Base-by-base conservation (phyloP, 768 basidiomycete genomes). In the Boletus pseudopeckii region DNA sequence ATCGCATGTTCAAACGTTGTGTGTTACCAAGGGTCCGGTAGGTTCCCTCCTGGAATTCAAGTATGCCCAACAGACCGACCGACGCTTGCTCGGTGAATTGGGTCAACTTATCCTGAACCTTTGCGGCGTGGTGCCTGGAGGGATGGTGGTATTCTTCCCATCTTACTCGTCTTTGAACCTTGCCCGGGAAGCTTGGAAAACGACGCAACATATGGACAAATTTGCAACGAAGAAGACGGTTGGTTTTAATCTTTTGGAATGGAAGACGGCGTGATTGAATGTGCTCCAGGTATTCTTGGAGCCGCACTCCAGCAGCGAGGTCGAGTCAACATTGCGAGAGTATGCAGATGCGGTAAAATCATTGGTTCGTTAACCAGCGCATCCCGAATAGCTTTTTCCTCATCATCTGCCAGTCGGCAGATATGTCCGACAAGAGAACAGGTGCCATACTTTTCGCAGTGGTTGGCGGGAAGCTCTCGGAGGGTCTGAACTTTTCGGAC, bases 401-500 rank as follows among this genome's bases (percentile, higher is more conserved):
- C 24, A 60, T 30, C 7, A 17, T 26, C 14, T 24, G 7, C 28
- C n/a, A 69, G 70, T 60, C 69, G 17, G 18, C 40, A 13, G 52
- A 61, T 45, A 9, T 22, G 30, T 58, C 67, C 33, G 54, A 61
- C 65, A 68, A 70, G 72, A 57, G 64, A 64, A 70, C 70, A 1
- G 93, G 93, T 15, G 91, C 92, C 3, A 68, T 99, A 37, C 74
- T 99, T 5, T 86, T 98, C 51, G 96, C 97, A 2, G 97, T 98
- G 10, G 87, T 98, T 26, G 95, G 95, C 17, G 96, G 94, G 26
- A 98, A 98, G 67, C 80, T 99, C n/a, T 95, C 92, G 0, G 97
- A 99, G 72, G 96, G 95, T 8, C 68, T 86, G 37, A 86, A 86
- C 61, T 88, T 88, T 63, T 79, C 84, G 18, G 88, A 92, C 66